phyloP scores from a whole-genome alignment of 371 early-diverging fungal genomes.

The Basidiobolus heterosporus region DNA sequence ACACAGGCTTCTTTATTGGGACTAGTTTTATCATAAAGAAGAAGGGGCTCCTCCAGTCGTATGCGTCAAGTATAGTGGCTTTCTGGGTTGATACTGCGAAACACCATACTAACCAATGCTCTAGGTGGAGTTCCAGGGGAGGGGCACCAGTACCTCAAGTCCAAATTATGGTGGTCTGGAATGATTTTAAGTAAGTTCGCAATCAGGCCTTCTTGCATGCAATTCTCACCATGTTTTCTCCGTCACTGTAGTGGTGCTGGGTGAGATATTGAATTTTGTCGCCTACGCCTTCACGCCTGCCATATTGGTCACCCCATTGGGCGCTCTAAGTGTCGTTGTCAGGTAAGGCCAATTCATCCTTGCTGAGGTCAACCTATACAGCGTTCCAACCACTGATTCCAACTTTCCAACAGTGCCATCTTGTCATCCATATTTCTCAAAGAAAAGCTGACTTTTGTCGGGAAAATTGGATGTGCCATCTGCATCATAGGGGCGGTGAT shows the following conservation, averaged over 20 bases:
- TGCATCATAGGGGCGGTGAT: constrained; percentile 81
- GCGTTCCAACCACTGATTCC: neutral
- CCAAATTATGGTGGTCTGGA: constrained; percentile 86
- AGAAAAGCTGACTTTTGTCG: constrained; percentile 65
- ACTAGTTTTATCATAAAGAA: constrained; percentile 84
- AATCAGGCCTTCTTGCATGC: neutral
- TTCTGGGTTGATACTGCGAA: too few relatives aligned
- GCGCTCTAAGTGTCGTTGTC: constrained; percentile 77
- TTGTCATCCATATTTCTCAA: constrained; percentile 78
- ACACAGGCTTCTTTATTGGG: constrained; percentile 72
- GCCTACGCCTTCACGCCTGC: constrained; percentile 92
- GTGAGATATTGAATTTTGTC: constrained; percentile 84
- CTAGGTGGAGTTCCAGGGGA: constrained; percentile 50
- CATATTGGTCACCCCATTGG: constrained; percentile 87
- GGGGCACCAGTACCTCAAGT: constrained; percentile 65
- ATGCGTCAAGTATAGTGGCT: constrained; percentile 34
- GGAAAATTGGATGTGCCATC: constrained; percentile 78
- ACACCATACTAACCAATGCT: constrained; percentile 3
- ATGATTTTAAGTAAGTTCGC: constrained; percentile 50
- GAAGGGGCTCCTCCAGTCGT: constrained; percentile 68
- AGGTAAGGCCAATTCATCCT: constrained; percentile 11
- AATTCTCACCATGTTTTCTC: neutral
- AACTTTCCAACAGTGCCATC: constrained; percentile 41
- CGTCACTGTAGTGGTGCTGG: constrained; percentile 38
- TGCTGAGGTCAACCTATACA: neutral